Percentiles rank a stretch among this genome's conserved stretches.
Conservation (phyloP, 2,329 filamentous ascomycete genomes). For the Paecilomyces variotii region DNA sequence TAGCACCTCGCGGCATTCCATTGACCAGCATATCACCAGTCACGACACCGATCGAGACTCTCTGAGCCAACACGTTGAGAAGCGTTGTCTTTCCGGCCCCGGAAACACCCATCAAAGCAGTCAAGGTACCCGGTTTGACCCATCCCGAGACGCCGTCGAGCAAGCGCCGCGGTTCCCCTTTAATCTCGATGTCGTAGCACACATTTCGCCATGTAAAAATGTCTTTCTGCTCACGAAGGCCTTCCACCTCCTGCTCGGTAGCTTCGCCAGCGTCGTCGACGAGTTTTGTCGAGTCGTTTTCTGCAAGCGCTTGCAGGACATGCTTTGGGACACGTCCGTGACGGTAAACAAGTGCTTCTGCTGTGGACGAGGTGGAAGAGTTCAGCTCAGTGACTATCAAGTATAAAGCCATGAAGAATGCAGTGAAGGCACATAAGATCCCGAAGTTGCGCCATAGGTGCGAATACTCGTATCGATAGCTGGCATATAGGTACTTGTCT, state of each 20-base stretch:
- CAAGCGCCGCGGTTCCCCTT: slow-evolving; percentile 43
- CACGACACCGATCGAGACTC: slow-evolving; percentile 54
- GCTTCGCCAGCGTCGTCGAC: slow-evolving; percentile 4
- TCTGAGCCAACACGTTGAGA: slow-evolving; percentile 49
- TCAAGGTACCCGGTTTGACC: slow-evolving; percentile 50
- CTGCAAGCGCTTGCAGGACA: slow-evolving; percentile 18
- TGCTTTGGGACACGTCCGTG: slow-evolving; percentile 44
- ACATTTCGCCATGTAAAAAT: slow-evolving; percentile 49
- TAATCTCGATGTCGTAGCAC: slow-evolving; percentile 46
- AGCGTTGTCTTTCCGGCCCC: slow-evolving; percentile 57
- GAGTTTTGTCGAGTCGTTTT: slow-evolving; percentile 6
- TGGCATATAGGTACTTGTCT: slow-evolving; percentile 50
- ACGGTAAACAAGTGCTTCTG: slow-evolving; percentile 62
- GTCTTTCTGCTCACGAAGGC: slow-evolving; percentile 27
- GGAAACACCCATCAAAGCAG: slow-evolving; percentile 54
- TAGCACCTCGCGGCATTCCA: slow-evolving; percentile 47
- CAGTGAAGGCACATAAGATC: slow-evolving; percentile 56
- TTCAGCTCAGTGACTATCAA: slow-evolving; percentile 58
- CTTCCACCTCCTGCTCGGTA: slow-evolving; percentile 7
- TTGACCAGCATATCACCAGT: slow-evolving; percentile 61
- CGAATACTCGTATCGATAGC: slow-evolving; percentile 49
- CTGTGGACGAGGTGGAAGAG: slow-evolving; percentile 53
- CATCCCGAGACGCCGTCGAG: slow-evolving; percentile 48
- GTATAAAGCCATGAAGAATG: slow-evolving; percentile 58
- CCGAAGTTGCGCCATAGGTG: slow-evolving; percentile 63